These are phyloP conservation scores for Russula virescens DNA, from an alignment of 768 basidiomycete genomes.

Conservation along the genomic window DNA sequence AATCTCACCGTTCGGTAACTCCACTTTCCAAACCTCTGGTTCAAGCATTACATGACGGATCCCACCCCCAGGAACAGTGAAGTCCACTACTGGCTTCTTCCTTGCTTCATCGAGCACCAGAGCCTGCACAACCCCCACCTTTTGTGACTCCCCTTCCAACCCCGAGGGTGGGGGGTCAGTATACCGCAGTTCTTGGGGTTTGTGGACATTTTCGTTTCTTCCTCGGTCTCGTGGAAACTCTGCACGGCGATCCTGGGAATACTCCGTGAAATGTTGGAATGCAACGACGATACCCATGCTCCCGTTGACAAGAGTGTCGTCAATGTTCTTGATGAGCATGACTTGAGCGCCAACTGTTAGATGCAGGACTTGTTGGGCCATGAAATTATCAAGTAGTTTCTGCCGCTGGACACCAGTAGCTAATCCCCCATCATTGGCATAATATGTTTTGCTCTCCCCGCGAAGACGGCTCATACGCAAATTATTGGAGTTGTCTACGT, in stretches of 20 bases:
- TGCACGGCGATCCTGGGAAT: conserved; percentile 5
- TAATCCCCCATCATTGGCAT: conserved; percentile 58
- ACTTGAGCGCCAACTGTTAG: conserved; percentile 83
- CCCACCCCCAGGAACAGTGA: conserved; percentile 53
- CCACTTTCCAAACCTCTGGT: conserved; percentile 80
- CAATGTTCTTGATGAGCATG: conserved; percentile 94
- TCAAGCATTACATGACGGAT: conserved; percentile 51
- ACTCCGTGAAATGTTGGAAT: conserved; percentile 47
- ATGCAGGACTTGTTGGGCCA: conserved; percentile 67
- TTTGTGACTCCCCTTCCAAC: background rate
- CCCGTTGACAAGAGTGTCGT: conserved; percentile 90
- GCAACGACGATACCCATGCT: conserved; percentile 80
- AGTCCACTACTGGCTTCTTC: conserved; percentile 72
- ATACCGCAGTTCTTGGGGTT: conserved; percentile 1
- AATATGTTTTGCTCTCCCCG: conserved; percentile 48
- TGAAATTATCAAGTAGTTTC: conserved; percentile 84
- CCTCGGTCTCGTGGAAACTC: conserved; percentile 1
- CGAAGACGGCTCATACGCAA: conserved; percentile 57
- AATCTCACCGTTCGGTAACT: conserved; percentile 80
- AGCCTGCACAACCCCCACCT: conserved; percentile 6
- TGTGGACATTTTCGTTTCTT: background rate
- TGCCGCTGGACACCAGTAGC: conserved; percentile 51
- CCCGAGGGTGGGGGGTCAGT: background rate
- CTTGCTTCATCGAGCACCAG: conserved; percentile 9
- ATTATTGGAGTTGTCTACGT: conserved; percentile 82